Percentiles rank a stretch among this genome's conserved stretches.
phyloP scores from a whole-genome alignment of 1,284 basidiomycete genomes.

The Peniophora sp. region DNA sequence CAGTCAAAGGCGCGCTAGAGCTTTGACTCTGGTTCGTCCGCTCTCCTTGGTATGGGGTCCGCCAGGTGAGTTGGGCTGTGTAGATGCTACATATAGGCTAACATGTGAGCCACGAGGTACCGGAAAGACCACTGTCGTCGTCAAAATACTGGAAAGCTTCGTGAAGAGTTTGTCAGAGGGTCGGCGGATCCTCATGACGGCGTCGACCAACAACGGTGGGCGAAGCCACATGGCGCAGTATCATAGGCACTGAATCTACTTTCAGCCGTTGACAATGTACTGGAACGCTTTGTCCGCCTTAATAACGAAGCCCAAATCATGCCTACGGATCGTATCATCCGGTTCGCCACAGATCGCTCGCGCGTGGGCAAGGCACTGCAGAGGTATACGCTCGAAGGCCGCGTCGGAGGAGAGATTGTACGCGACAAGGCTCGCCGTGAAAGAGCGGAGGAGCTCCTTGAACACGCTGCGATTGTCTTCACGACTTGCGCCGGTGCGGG shows the following conservation, averaged over 20 bases:
- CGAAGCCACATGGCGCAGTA: neutral
- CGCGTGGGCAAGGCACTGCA: conserved; percentile 51
- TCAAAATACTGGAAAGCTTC: conserved; percentile 45
- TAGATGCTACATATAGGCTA: neutral
- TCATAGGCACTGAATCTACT: neutral
- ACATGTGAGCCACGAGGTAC: conserved; percentile 33
- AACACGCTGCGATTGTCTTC: conserved; percentile 47
- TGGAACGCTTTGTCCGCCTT: conserved; percentile 48
- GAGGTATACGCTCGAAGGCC: conserved; percentile 51
- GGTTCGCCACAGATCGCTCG: conserved; percentile 55
- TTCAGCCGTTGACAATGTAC: conserved; percentile 58
- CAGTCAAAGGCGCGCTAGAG: conserved; percentile 45
- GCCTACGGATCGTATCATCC: conserved; percentile 45
- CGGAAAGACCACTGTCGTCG: conserved; percentile 62
- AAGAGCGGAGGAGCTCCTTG: conserved; percentile 48
- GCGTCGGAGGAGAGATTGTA: conserved; percentile 51
- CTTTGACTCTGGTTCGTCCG: conserved; percentile 26
- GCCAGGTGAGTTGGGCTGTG: conserved; percentile 32
- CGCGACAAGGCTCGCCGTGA: conserved; percentile 50
- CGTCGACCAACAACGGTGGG: conserved; percentile 59
- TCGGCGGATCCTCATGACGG: conserved; percentile 53
- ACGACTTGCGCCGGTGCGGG: conserved; percentile 61
- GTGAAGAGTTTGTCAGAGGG: conserved; percentile 25
- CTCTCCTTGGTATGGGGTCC: conserved; percentile 61
- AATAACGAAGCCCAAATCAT: conserved; percentile 36